Conservation (phyloP, 305 asterid species). For the Stenogyne calaminthoides region DNA sequence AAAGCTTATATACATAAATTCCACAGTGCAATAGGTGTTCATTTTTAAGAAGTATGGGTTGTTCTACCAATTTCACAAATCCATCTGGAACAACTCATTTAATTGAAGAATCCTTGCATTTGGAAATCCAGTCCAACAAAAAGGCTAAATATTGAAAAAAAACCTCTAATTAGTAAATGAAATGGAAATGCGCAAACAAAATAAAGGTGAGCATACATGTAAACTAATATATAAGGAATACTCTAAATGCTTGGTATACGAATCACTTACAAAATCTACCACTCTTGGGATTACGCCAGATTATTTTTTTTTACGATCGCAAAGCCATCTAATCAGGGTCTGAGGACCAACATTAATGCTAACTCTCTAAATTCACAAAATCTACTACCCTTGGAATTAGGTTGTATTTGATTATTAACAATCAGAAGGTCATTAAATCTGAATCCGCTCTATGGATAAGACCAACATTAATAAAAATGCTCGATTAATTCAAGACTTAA, state of each 20-base stretch:
- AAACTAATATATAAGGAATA: conserved; percentile 23
- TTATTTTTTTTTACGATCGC: not conserved
- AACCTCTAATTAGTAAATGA: too few species aligned
- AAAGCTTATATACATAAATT: too few species aligned
- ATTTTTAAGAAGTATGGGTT: too few species aligned
- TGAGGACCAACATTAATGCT: conserved; percentile 18
- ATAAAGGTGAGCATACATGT: not conserved
- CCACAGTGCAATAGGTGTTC: too few species aligned
- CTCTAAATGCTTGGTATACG: conserved; percentile 15
- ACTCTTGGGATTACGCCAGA: conserved; percentile 14
- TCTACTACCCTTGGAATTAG: conserved; percentile 22
- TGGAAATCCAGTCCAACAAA: conserved; percentile 4
- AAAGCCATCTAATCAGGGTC: not conserved
- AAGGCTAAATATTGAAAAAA: conserved; percentile 4
- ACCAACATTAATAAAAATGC: too few species aligned
- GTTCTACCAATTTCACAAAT: too few species aligned
- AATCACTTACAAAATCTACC: conserved; percentile 11
- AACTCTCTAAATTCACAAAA: conserved; percentile 26
- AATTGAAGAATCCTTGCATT: not conserved
- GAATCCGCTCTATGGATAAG: too few species aligned
- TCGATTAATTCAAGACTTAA: not conserved
- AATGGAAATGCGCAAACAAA: too few species aligned
- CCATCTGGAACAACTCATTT: not conserved
- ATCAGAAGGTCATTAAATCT: too few species aligned
- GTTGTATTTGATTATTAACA: not conserved